Conservation (phyloP, 495 filamentous ascomycete species). For the Penicillium nucicola region DNA sequence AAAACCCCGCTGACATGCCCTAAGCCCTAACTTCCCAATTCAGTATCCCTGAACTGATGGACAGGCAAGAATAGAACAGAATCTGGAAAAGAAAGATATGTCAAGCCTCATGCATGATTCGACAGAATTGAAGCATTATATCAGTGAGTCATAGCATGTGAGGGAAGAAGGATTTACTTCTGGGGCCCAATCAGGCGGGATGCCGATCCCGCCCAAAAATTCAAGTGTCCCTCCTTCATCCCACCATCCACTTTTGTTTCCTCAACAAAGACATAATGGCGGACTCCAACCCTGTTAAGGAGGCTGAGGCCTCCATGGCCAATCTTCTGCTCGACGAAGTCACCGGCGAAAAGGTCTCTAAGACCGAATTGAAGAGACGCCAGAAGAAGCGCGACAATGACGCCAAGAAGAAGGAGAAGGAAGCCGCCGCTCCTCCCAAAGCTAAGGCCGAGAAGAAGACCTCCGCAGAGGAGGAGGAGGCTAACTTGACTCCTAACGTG, state of each 20-base stretch:
- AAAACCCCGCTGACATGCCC: slow-evolving; percentile 36
- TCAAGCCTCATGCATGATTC: no score
- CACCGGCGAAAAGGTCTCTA: slow-evolving; percentile 80
- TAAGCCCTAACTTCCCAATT: slow-evolving; percentile 39
- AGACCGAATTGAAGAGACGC: slow-evolving; percentile 92
- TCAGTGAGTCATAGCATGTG: background rate
- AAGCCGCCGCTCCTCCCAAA: slow-evolving; percentile 66
- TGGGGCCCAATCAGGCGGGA: slow-evolving; percentile 29
- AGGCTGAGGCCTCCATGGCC: slow-evolving; percentile 61
- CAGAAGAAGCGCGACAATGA: slow-evolving; percentile 87
- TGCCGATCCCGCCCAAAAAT: slow-evolving; percentile 40
- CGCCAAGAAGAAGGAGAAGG: slow-evolving; percentile 83
- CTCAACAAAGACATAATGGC: slow-evolving; percentile 34
- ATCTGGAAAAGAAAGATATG: background rate
- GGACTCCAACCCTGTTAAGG: slow-evolving; percentile 46
- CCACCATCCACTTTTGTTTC: slow-evolving; percentile 24
- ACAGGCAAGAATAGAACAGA: background rate
- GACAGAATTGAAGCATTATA: no score
- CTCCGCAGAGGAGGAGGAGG: slow-evolving; percentile 66
- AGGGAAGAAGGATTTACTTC: slow-evolving; percentile 1
- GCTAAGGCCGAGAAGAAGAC: slow-evolving; percentile 65
- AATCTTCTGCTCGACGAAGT: slow-evolving; percentile 81
- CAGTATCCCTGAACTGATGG: background rate
- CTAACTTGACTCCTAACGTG: slow-evolving; percentile 86
- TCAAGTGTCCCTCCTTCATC: slow-evolving; percentile 26